Base-by-base conservation (phyloP, 163 green algal species). In the Smithsoniella earleae region DNA sequence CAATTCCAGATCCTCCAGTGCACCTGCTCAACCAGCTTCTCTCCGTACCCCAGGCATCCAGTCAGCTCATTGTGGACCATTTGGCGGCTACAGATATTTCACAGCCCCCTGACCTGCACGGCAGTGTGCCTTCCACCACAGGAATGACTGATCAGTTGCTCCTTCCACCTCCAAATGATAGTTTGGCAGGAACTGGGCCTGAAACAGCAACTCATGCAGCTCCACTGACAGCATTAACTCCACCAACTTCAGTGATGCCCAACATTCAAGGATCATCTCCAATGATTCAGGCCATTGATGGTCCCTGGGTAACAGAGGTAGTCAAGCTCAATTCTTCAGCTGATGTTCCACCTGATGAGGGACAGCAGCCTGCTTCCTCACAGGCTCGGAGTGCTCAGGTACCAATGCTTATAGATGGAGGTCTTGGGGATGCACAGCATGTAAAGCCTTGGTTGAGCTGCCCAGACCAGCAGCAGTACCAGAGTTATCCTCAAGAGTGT, bases 1-100 rank as follows among this genome's bases (percentile, higher is more conserved):
- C n/a, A 33, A 69, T 34, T 30, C 43, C 58, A 69, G 58, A 69
- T 30, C 58, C 58, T n/a, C 58, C 58, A 34, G 58, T 69, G 20
- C 58, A 69, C 8, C 20, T 69, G 30, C 58, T 69, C 6, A 69
- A 69, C 34, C 58, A 34, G 3, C 43, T 69, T 8, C 58, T 69
- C 30, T 30, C 58, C n/a, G n/a, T 69, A 5, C 58, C 40, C 13
- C 10, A 30, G 3, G 20, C 58, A 25, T 69, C 58, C 8, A 69
- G 58, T 33, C 58, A 69, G 58, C 58, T 69, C 27, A 1, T 69
- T 5, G 27, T 6, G 6, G 58, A 69, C 30, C 58, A 49, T 10
- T 13, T 49, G 10, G 40, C 10, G 10, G 40, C 10, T 13, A 10
- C 40, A 49, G 40, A 49, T 10, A 10, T 22, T 10, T 10, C 40